Evolutionary conservation across 768 basidiomycete species (phyloP), one percentile per base, ranked within the genome.

Genomic region (Trametopsis cervina): DNA sequence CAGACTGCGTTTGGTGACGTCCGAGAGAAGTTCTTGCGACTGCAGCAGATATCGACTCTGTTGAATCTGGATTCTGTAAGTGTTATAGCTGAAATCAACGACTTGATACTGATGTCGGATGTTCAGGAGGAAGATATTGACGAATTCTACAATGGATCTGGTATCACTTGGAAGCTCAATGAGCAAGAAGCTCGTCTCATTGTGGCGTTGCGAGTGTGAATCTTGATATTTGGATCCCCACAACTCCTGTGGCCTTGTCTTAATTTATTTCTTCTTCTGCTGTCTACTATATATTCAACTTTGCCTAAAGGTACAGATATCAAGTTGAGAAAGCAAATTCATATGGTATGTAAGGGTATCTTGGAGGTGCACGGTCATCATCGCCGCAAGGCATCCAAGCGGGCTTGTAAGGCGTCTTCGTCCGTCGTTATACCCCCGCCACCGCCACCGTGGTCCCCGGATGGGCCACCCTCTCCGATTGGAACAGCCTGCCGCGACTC

Each of bases 21-120:
- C 15, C 71, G 96, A 57, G 94, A 96, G 57, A 95, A 94, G 65
- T 96, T 98, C 60, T 68, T 84, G 20, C 75, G 96, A 21, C 64
- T 99, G 52, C 93, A 96, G 61, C 96, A 98, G 64, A 87, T 98
- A 51, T 86, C 89, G 12, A 96, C 87, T 3, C 66, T 98, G 25
- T 68, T 99, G 33, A 98, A 96, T 64, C 70, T 97, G 36, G 93
- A 96, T 60, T 72, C 66, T 46, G 89, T 87, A 58, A 49, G 81
- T 68, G 10, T 36, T 42, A n/a, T n/a, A n/a, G n/a, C n/a, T n/a
- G n/a, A n/a, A n/a, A n/a, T n/a, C n/a, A n/a, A n/a, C n/a, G n/a
- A n/a, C n/a, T n/a, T n/a, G n/a, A n/a, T n/a, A n/a, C n/a, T n/a
- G n/a, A n/a, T n/a, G n/a, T n/a, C n/a, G n/a, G n/a, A n/a, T n/a